Base-by-base conservation (phyloP, 2,329 filamentous ascomycete genomes). In the Pseudopithomyces maydicus region DNA sequence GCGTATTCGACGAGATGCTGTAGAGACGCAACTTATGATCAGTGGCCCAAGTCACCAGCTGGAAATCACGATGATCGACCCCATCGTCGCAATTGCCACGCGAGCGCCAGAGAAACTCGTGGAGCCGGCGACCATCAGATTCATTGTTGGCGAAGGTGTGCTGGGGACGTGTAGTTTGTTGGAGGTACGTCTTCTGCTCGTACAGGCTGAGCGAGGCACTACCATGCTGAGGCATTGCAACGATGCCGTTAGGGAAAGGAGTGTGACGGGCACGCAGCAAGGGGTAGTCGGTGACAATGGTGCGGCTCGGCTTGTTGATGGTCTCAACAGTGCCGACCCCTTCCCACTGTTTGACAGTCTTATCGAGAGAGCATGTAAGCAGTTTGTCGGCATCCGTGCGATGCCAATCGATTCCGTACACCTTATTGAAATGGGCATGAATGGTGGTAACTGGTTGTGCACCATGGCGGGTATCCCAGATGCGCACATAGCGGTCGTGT, bases 331-430 rank as follows among this genome's bases (percentile, higher is more conserved):
- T 80, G 53, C 78, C 80, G 1, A 80, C 82, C 66, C 92, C 92
- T 73, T 97, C 90, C 93, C 93, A 97, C 63, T 97, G 90, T 72
- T 96, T 96, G 77, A 97, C 94, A 39, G 89, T 96, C 72, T 89
- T 92, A 72, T 97, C 93, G 47, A 97, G 80, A 1, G 93, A 96
- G 75, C 93, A 97, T 2, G 93, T 97, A 6, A 92, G 87, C 49
- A 97, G 81, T 35, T 87, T 88, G 10, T 86, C 88, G 1, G 86
- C 78, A 46, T 88, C 83, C 12, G 89, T 89, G 50, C 94, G 86
- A 71, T 96, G 96, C 94, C 94, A 97, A 76, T 97, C 94, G 33
- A 97, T 82, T 26, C 94, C 94, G 72, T 97, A 97, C 57, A 97
- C 97, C 76, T 97, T 97, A 36, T 92, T 97, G 32, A 86, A 87